These are phyloP conservation scores for Leccinellum rugosiceps DNA, from an alignment of 768 basidiomycete genomes.

Conservation along the genomic window DNA sequence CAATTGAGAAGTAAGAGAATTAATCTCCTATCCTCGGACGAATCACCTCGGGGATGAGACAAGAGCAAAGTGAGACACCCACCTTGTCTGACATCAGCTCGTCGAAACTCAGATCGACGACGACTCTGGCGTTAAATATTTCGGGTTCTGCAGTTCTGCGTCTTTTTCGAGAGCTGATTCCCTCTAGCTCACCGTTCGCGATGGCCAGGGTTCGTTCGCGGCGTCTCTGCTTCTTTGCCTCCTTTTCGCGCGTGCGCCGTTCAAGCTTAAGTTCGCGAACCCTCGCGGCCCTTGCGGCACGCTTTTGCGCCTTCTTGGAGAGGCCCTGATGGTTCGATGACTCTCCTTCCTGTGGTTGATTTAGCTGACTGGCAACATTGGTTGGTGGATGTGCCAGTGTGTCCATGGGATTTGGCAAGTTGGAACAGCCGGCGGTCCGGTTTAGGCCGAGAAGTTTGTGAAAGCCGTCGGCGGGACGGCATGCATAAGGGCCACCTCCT, in stretches of 20 bases:
- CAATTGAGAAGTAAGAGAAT: slow-evolving; percentile 84
- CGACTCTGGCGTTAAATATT: slow-evolving; percentile 59
- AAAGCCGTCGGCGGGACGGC: neutral
- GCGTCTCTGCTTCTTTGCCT: slow-evolving; percentile 73
- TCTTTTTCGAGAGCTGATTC: slow-evolving; percentile 12
- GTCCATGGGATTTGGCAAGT: slow-evolving; percentile 19
- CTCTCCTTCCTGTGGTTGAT: slow-evolving; percentile 12
- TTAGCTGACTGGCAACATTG: slow-evolving; percentile 9
- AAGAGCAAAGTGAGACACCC: slow-evolving; percentile 30
- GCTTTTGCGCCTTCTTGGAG: slow-evolving; percentile 80
- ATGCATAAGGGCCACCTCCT: neutral
- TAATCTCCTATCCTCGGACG: slow-evolving; percentile 66
- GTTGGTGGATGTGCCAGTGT: slow-evolving; percentile 7
- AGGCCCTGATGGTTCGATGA: slow-evolving; percentile 33
- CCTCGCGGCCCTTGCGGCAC: slow-evolving; percentile 67
- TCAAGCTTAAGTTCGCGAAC: slow-evolving; percentile 64
- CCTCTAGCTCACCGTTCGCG: slow-evolving; percentile 45
- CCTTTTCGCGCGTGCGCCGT: slow-evolving; percentile 74
- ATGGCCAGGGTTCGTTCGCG: slow-evolving; percentile 53
- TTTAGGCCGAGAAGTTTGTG: slow-evolving; percentile 16
- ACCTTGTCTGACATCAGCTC: slow-evolving; percentile 93
- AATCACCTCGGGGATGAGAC: slow-evolving; percentile 11
- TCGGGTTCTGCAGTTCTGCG: slow-evolving; percentile 35
- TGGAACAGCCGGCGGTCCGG: slow-evolving; percentile 17
- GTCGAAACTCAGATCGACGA: slow-evolving; percentile 91